These are phyloP conservation scores for Dothistroma septosporum DNA, from an alignment of 2,329 filamentous ascomycete genomes.

Conservation along the genomic window DNA sequence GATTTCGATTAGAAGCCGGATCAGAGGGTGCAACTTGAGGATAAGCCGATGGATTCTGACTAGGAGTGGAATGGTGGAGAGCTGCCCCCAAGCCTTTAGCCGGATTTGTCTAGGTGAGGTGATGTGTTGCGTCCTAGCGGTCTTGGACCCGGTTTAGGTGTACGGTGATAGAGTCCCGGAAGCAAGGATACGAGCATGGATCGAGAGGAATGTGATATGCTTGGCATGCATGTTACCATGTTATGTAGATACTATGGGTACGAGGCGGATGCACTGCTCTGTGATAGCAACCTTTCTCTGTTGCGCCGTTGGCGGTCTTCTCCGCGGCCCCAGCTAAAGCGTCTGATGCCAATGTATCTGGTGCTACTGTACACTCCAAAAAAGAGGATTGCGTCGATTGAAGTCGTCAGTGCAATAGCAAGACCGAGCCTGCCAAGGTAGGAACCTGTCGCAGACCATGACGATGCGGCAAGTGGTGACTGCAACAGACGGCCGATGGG, in stretches of 20 bases:
- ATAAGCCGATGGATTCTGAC: slow-evolving; percentile 71
- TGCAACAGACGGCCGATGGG: background rate
- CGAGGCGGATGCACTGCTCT: slow-evolving; percentile 3
- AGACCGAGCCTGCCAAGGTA: slow-evolving; percentile 25
- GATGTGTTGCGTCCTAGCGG: background rate
- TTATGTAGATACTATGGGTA: slow-evolving; percentile 6
- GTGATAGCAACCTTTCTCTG: background rate
- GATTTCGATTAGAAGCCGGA: slow-evolving; percentile 55
- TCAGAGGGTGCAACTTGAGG: slow-evolving; percentile 58
- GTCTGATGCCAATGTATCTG: slow-evolving; percentile 14
- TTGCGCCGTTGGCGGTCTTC: slow-evolving; percentile 3
- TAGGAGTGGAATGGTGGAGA: slow-evolving; percentile 37
- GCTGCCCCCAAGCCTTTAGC: background rate
- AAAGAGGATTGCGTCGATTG: slow-evolving; percentile 21
- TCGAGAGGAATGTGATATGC: background rate
- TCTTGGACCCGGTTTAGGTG: background rate
- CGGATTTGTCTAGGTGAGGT: background rate
- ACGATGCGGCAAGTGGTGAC: background rate
- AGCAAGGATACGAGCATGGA: background rate
- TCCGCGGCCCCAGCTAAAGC: slow-evolving; percentile 23
- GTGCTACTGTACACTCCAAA: slow-evolving; percentile 18
- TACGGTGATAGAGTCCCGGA: background rate
- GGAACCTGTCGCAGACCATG: background rate
- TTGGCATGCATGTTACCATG: background rate
- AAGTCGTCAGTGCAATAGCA: slow-evolving; percentile 18